Evolutionary conservation across 305 asterid genomes (phyloP).

Genomic region (Stenogyne calaminthoides): DNA sequence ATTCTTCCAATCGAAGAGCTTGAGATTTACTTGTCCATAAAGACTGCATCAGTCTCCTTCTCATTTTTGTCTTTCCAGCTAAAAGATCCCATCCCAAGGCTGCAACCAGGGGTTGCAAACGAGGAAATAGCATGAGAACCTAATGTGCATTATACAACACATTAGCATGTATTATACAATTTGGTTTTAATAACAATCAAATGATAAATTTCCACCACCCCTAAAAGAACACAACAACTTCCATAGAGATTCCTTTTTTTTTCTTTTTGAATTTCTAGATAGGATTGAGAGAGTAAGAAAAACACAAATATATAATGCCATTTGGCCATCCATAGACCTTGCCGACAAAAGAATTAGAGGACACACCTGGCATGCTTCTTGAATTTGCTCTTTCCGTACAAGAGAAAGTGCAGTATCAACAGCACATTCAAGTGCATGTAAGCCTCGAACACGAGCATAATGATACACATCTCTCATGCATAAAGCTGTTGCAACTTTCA

Average conservation of each 20-base stretch:
- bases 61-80: constrained; percentile 78
- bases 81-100: constrained; percentile 98
- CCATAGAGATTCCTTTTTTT: not conserved
- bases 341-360: constrained; percentile 27
- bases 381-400: constrained; percentile 76
- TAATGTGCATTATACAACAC: constrained; percentile 37
- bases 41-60: constrained; percentile 85
- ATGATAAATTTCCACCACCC: constrained; percentile 23
- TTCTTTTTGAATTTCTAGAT: not conserved
- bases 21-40: constrained; percentile 97
- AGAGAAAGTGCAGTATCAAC: constrained; percentile 76
- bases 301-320: not conserved
- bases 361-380: constrained; percentile 86
- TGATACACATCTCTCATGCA: constrained; percentile 90
- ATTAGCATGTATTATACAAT: constrained; percentile 26
- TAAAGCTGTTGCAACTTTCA: constrained; percentile 49
- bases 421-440: constrained; percentile 72
- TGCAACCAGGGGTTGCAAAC: constrained; percentile 95
- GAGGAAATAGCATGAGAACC: constrained; percentile 86
- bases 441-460: constrained; percentile 81
- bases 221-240: constrained; percentile 23
- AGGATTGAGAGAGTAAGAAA: not conserved
- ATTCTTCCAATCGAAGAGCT: constrained; percentile 78
- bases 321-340: constrained; percentile 1
- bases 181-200: constrained; percentile 16